These are phyloP conservation scores for Inonotus hispidus DNA, from an alignment of 1,284 basidiomycete genomes.

Conservation along the genomic window DNA sequence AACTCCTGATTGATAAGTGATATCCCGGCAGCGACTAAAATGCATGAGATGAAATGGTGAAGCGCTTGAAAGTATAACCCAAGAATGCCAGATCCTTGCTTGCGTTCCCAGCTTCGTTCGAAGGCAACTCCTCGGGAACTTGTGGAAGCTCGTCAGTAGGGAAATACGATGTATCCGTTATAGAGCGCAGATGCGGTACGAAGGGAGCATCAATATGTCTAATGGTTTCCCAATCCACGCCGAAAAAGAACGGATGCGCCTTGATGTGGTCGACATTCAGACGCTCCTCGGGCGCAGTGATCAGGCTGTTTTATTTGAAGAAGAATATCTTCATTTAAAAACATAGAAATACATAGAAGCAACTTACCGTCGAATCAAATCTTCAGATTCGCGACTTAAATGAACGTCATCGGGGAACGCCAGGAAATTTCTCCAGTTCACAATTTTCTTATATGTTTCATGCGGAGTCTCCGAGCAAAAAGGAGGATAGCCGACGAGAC, in stretches of 20 bases:
- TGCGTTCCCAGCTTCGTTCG: constrained; percentile 33
- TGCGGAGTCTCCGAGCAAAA: constrained; percentile 98
- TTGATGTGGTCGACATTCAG: constrained; percentile 60
- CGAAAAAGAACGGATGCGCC: constrained; percentile 40
- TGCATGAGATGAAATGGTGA: constrained; percentile 23
- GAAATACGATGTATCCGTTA: constrained; percentile 63
- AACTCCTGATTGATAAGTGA: neutral
- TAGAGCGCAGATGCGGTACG: constrained; percentile 53
- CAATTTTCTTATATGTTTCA: constrained; percentile 98
- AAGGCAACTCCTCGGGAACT: constrained; percentile 38
- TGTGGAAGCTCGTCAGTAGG: constrained; percentile 61
- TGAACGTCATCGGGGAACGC: constrained; percentile 96
- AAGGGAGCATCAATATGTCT: constrained; percentile 62
- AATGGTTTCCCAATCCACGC: constrained; percentile 60
- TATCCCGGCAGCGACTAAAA: constrained; percentile 7
- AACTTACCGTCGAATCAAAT: constrained; percentile 76
- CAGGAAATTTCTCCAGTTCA: constrained; percentile 90
- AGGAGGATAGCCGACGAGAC: constrained; percentile 94
- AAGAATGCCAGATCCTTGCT: constrained; percentile 51
- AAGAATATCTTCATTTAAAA: neutral
- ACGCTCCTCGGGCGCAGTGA: constrained; percentile 80
- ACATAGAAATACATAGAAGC: neutral
- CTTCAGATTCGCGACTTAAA: constrained; percentile 88
- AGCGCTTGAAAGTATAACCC: constrained; percentile 35
- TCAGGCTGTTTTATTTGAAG: constrained; percentile 59